phyloP scores from a whole-genome alignment of 257 asterid species.

The Solanum piurae region DNA sequence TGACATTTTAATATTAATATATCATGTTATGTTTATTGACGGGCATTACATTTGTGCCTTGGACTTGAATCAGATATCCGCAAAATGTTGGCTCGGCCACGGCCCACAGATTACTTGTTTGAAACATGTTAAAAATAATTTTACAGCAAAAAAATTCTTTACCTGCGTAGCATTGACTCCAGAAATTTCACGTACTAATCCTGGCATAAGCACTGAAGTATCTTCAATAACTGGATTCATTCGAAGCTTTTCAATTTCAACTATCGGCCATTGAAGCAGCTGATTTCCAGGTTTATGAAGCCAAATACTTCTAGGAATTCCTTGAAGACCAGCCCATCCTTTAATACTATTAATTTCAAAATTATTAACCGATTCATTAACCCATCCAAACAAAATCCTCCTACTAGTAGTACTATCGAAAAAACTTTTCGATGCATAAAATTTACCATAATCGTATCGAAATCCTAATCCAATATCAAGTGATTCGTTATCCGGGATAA shows the following conservation, averaged over 20 bases:
- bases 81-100: neutral
- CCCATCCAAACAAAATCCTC: constrained; percentile 40
- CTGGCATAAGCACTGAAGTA: neutral
- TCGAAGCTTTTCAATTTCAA: constrained; percentile 3
- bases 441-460: constrained; percentile 37
- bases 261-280: constrained; percentile 8
- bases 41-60: neutral
- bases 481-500: constrained; percentile 15
- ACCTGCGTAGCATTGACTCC: constrained; percentile 27
- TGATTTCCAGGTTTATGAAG: constrained; percentile 8
- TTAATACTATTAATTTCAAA: neutral
- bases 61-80: neutral
- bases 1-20: neutral
- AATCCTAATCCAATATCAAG: constrained; percentile 10
- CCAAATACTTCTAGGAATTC: constrained; percentile 7
- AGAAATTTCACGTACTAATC: constrained; percentile 11
- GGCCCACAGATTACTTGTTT: neutral
- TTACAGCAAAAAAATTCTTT: neutral
- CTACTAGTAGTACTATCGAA: constrained; percentile 20
- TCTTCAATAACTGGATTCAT: neutral
- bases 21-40: neutral
- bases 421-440: constrained; percentile 43
- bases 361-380: constrained; percentile 21
- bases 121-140: neutral
- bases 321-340: constrained; percentile 26